Conservation (phyloP, 2,329 filamentous ascomycete species). For the Colletotrichum filicis region DNA sequence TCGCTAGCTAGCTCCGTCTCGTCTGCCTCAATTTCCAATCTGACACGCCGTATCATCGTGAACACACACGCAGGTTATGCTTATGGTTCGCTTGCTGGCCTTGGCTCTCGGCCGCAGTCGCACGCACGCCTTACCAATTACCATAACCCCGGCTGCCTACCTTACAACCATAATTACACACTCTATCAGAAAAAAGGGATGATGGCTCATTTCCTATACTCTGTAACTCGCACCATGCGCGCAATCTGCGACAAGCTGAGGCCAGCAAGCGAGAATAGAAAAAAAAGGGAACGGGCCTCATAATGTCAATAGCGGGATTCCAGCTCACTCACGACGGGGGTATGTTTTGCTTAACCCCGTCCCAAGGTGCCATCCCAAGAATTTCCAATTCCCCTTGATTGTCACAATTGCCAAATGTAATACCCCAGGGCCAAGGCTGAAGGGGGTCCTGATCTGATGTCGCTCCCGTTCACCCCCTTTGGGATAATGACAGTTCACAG, state of each 20-base stretch:
- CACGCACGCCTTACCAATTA: too few relatives aligned
- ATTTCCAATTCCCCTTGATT: not conserved
- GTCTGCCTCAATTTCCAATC: slow-evolving; percentile 6
- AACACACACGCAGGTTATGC: not conserved
- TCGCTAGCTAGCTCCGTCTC: not conserved
- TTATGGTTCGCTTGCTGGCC: not conserved
- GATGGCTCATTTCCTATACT: not conserved
- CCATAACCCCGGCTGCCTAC: not conserved
- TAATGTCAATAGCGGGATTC: not conserved
- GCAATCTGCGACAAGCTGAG: slow-evolving; percentile 21
- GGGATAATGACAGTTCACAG: not conserved
- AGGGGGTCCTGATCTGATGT: not conserved
- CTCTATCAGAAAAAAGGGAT: not conserved
- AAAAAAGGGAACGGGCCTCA: slow-evolving; percentile 16
- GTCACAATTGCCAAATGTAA: slow-evolving; percentile 21
- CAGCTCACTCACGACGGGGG: not conserved
- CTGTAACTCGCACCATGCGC: not conserved
- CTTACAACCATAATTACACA: not conserved
- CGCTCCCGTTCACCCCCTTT: not conserved
- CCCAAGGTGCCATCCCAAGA: slow-evolving; percentile 16
- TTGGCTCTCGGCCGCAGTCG: not conserved
- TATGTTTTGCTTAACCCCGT: not conserved
- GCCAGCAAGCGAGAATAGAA: slow-evolving; percentile 5
- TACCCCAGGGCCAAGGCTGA: not conserved
- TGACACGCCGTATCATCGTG: not conserved